phyloP scores from a whole-genome alignment of 1,284 basidiomycete genomes.

The Heterobasidion annosum region DNA sequence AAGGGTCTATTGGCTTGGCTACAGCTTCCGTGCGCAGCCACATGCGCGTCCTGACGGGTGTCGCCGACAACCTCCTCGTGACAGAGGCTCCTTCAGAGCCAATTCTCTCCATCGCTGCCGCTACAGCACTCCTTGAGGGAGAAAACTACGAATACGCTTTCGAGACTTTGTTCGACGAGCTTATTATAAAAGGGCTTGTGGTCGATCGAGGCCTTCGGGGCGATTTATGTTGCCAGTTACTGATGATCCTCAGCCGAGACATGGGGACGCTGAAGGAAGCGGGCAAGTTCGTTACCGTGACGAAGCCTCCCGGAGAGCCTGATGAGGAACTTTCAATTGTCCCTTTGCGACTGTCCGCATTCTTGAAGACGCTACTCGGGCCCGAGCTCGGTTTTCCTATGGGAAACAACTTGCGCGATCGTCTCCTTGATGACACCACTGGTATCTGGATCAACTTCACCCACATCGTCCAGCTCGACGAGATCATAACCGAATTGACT shows the following conservation, averaged over 20 bases:
- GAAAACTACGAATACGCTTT: neutral
- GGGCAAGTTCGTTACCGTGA: neutral
- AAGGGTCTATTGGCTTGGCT: neutral
- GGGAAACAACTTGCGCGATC: neutral
- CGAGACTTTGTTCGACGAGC: neutral
- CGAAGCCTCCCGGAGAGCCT: neutral
- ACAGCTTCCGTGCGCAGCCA: neutral
- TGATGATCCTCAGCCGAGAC: neutral
- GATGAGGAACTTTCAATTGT: neutral
- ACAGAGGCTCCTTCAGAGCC: neutral
- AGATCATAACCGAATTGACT: neutral
- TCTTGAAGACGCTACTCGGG: neutral
- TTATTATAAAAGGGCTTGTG: neutral
- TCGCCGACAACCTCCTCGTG: neutral
- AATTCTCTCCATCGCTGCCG: neutral
- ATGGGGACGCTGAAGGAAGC: neutral
- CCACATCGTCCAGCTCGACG: neutral
- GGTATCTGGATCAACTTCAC: neutral
- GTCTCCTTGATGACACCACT: neutral
- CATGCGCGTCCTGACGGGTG: neutral
- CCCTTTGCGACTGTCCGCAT: neutral
- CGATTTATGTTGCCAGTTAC: neutral
- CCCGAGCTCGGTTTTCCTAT: neutral
- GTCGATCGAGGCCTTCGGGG: neutral
- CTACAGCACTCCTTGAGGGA: neutral